Conservation (phyloP, 345 rosid species). For the Gossypioides kirkii region DNA sequence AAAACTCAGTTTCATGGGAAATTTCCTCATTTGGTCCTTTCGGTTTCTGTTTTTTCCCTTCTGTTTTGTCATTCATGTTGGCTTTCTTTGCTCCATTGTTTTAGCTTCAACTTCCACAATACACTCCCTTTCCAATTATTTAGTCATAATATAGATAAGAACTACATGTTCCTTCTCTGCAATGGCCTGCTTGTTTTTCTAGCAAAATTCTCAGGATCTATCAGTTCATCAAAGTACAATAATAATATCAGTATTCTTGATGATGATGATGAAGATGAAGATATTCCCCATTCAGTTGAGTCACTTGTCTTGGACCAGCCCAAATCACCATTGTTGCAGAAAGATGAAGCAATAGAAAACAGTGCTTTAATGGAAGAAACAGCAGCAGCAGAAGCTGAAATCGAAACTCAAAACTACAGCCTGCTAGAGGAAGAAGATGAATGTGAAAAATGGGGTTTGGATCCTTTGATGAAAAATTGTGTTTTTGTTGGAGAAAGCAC, state of each 20-base stretch:
- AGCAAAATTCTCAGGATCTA: conserved; percentile 55
- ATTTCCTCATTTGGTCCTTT: conserved; percentile 39
- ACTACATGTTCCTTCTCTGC: conserved; percentile 64
- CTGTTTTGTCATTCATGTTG: conserved; percentile 28
- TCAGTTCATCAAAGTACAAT: conserved; percentile 18
- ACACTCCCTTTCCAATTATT: conserved; percentile 38
- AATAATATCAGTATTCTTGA: neutral
- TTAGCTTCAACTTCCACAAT: conserved; percentile 30
- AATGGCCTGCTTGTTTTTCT: conserved; percentile 79
- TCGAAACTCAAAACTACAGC: conserved; percentile 4
- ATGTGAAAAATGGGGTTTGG: conserved; percentile 8
- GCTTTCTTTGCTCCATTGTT: conserved; percentile 28
- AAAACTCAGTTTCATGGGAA: conserved; percentile 38
- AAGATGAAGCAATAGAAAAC: conserved; percentile 6
- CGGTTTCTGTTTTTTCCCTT: conserved; percentile 56
- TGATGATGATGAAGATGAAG: conserved; percentile 19
- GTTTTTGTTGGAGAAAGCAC: neutral
- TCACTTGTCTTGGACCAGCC: neutral
- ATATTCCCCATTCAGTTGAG: neutral
- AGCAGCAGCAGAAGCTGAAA: neutral
- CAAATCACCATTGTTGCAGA: conserved; percentile 21
- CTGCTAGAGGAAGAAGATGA: conserved; percentile 26
- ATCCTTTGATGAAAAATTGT: neutral
- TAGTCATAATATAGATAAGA: conserved; percentile 63
- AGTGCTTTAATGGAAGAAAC: neutral